Conservation (phyloP, 1,284 basidiomycete genomes). For the Ganoderma multipileum region DNA sequence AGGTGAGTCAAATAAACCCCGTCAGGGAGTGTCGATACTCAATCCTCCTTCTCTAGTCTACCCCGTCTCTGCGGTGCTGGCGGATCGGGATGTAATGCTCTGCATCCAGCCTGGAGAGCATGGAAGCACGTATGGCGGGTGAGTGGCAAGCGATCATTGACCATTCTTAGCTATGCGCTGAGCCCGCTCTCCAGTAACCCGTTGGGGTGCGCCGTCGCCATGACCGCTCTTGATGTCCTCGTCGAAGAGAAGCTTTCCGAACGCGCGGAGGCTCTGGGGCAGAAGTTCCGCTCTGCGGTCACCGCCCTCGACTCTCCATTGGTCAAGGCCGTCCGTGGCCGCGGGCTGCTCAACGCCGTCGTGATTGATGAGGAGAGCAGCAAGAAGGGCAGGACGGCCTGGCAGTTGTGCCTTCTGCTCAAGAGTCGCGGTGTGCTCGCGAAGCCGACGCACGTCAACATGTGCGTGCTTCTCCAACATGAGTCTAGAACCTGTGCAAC, state of each 20-base stretch:
- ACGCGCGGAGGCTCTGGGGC: constrained; percentile 82
- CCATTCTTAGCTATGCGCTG: constrained; percentile 8
- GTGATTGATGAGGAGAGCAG: constrained; percentile 90
- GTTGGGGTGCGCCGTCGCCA: constrained; percentile 93
- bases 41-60: constrained; percentile 65
- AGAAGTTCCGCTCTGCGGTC: constrained; percentile 80
- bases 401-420: constrained; percentile 95
- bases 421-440: constrained; percentile 92
- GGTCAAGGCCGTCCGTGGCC: constrained; percentile 80
- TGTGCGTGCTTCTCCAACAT: constrained; percentile 51
- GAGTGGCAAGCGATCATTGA: constrained; percentile 34
- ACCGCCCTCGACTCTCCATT: constrained; percentile 72
- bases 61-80: constrained; percentile 94
- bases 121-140: constrained; percentile 96
- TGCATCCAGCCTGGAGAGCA: constrained; percentile 98
- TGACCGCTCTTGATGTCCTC: constrained; percentile 90
- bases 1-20: constrained; percentile 50
- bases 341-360: constrained; percentile 92
- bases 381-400: constrained; percentile 82
- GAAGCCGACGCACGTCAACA: constrained; percentile 96
- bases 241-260: constrained; percentile 85
- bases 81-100: constrained; percentile 91
- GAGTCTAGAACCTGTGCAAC: constrained; percentile 10
- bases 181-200: constrained; percentile 72
- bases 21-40: constrained; percentile 6